phyloP scores from a whole-genome alignment of 257 asterid genomes.

The Petunia secreta region DNA sequence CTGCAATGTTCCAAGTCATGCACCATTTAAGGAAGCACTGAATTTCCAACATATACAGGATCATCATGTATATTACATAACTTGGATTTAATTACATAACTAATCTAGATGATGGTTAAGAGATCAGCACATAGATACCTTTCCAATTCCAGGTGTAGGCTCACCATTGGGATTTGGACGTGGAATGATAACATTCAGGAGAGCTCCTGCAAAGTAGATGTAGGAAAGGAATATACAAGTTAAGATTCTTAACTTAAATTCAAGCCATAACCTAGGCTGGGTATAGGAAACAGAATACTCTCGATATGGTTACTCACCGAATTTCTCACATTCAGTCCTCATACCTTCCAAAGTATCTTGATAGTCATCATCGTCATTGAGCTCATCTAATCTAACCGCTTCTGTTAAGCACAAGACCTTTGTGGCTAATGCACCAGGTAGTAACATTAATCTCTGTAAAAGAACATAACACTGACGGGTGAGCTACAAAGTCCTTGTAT shows the following conservation, averaged over 20 bases:
- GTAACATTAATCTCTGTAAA: constrained; percentile 73
- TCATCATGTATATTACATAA: background rate
- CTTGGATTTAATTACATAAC: background rate
- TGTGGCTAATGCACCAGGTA: constrained; percentile 62
- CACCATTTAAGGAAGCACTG: background rate
- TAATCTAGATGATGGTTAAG: background rate
- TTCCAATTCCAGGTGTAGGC: constrained; percentile 83
- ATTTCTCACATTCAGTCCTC: constrained; percentile 83
- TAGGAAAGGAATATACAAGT: constrained; percentile 8
- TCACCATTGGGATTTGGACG: constrained; percentile 80
- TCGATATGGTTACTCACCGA: constrained; percentile 35
- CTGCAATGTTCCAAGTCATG: background rate
- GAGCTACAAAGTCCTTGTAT: background rate
- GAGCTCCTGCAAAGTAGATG: constrained; percentile 56
- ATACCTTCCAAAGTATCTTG: constrained; percentile 87
- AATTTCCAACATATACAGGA: background rate
- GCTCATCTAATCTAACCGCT: constrained; percentile 73
- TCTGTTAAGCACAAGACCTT: constrained; percentile 84
- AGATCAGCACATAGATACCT: constrained; percentile 47
- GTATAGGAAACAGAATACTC: background rate
- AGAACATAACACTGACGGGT: constrained; percentile 15
- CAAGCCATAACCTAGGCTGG: constrained; percentile 26
- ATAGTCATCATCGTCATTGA: constrained; percentile 73
- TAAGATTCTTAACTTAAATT: constrained; percentile 30
- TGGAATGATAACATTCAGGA: constrained; percentile 80